Percentiles rank a stretch among this genome's conserved stretches.
These are phyloP conservation scores for Pneumocystis canis DNA, from an alignment of 1,139 yeast species.

Conservation along the genomic window DNA sequence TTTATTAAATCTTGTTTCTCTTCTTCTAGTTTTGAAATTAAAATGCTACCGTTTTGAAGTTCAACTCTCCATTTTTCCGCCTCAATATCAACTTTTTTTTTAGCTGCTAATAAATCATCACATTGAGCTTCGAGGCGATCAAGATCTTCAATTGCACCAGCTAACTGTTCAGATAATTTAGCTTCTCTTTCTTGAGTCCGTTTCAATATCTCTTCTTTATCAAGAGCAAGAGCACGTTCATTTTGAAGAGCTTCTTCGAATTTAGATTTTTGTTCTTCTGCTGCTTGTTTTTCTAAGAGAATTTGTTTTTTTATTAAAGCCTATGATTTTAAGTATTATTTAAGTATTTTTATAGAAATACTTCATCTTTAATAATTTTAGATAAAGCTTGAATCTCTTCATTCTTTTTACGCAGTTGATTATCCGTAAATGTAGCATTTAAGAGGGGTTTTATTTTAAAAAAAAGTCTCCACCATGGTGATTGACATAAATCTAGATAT, in stretches of 20 bases:
- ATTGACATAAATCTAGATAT: slow-evolving; percentile 39
- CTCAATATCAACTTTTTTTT: slow-evolving; percentile 25
- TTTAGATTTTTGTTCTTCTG: slow-evolving; percentile 27
- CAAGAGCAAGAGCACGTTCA: slow-evolving; percentile 30
- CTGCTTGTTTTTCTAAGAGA: slow-evolving; percentile 22
- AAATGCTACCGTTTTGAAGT: slow-evolving; percentile 24
- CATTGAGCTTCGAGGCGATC: slow-evolving; percentile 28
- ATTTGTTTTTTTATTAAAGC: slow-evolving; percentile 1
- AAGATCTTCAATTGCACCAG: slow-evolving; percentile 25
- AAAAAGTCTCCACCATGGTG: slow-evolving; percentile 73
- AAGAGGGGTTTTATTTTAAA: slow-evolving; percentile 63
- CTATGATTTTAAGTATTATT: slow-evolving; percentile 1
- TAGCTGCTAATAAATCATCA: slow-evolving; percentile 26
- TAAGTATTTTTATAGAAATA: slow-evolving; percentile 15
- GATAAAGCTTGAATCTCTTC: slow-evolving; percentile 25
- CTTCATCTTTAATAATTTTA: slow-evolving; percentile 21
- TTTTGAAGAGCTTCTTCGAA: slow-evolving; percentile 26
- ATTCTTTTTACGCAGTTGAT: slow-evolving; percentile 45
- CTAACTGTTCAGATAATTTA: slow-evolving; percentile 28
- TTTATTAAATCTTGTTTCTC: slow-evolving; percentile 19
- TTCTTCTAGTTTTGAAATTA: slow-evolving; percentile 23
- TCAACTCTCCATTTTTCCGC: slow-evolving; percentile 23
- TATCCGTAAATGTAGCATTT: slow-evolving; percentile 48
- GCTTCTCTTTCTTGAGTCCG: slow-evolving; percentile 29
- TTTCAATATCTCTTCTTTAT: slow-evolving; percentile 32